Conservation (phyloP, 23 red algal genomes). For the Cyanidioschyzon merolae region DNA sequence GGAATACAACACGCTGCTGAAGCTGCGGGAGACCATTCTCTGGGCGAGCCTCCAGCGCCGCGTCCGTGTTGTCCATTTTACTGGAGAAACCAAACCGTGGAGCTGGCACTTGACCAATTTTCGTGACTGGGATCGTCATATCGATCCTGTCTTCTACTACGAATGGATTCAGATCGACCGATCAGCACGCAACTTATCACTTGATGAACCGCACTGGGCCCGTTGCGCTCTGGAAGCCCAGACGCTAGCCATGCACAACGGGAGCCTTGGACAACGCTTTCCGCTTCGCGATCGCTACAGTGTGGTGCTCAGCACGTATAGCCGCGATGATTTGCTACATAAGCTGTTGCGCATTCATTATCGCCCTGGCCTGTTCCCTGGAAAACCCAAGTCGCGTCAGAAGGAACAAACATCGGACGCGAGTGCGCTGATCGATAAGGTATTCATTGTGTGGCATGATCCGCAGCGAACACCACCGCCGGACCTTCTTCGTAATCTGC, state of each 20-base stretch:
- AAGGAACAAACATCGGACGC: not conserved
- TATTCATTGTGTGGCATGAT: constrained; percentile 67
- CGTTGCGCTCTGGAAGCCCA: not conserved
- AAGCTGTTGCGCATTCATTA: not conserved
- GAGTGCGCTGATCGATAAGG: constrained; percentile 35
- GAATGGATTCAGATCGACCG: constrained; percentile 15
- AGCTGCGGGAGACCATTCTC: constrained; percentile 25
- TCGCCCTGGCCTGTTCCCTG: not conserved
- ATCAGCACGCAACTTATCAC: not conserved
- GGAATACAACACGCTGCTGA: constrained; percentile 62
- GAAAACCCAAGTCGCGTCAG: not conserved
- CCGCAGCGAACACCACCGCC: constrained; percentile 22
- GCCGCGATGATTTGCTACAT: not conserved
- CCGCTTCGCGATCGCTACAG: constrained; percentile 10
- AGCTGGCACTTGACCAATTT: constrained; percentile 26
- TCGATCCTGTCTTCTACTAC: constrained; percentile 21
- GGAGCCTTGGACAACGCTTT: not conserved
- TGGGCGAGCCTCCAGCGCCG: constrained; percentile 27
- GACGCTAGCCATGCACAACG: not conserved
- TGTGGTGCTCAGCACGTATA: not conserved
- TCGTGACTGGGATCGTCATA: constrained; percentile 25
- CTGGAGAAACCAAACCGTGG: constrained; percentile 73
- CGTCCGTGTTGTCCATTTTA: constrained; percentile 56
- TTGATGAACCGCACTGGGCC: not conserved
- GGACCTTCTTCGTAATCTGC: not conserved